A percentile compares a stretch with the other conserved stretches of the same genome.
These are phyloP conservation scores for Ettlia oleoabundans DNA, from an alignment of 139 green algal genomes.

Conservation along the genomic window DNA sequence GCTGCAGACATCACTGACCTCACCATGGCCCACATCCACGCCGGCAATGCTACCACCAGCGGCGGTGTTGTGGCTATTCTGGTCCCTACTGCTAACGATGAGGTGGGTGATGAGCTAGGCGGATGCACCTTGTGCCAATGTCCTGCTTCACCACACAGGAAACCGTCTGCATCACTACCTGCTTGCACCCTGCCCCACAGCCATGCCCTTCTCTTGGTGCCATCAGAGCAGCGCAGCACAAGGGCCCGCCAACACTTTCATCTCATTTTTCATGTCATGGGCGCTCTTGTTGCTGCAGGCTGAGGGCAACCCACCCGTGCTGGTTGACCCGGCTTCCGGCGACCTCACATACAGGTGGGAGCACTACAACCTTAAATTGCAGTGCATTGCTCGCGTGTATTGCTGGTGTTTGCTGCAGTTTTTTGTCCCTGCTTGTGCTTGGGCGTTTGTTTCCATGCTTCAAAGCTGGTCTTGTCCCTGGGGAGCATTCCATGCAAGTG, in stretches of 20 bases:
- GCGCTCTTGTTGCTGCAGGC: neutral
- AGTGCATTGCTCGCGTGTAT: too few relatives aligned
- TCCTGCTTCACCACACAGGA: neutral
- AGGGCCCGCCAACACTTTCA: too few relatives aligned
- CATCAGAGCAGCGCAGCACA: too few relatives aligned
- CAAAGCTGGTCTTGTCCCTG: too few relatives aligned
- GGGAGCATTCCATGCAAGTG: too few relatives aligned
- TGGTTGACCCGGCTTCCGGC: neutral
- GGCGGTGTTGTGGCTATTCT: neutral
- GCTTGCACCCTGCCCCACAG: too few relatives aligned
- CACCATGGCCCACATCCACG: constrained; percentile 40
- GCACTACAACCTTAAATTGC: too few relatives aligned
- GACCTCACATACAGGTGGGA: neutral
- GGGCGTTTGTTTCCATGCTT: neutral
- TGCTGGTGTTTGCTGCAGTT: neutral
- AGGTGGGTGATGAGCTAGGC: neutral
- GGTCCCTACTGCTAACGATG: neutral
- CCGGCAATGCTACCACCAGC: neutral
- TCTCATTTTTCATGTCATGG: too few relatives aligned
- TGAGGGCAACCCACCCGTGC: neutral
- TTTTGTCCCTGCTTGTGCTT: neutral
- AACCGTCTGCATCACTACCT: too few relatives aligned
- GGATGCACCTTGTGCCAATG: neutral
- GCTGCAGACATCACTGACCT: constrained; percentile 5
- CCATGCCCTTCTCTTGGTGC: too few relatives aligned